These are phyloP conservation scores for Porogramme epimiltina DNA, from an alignment of 1,284 basidiomycete genomes.

Conservation along the genomic window DNA sequence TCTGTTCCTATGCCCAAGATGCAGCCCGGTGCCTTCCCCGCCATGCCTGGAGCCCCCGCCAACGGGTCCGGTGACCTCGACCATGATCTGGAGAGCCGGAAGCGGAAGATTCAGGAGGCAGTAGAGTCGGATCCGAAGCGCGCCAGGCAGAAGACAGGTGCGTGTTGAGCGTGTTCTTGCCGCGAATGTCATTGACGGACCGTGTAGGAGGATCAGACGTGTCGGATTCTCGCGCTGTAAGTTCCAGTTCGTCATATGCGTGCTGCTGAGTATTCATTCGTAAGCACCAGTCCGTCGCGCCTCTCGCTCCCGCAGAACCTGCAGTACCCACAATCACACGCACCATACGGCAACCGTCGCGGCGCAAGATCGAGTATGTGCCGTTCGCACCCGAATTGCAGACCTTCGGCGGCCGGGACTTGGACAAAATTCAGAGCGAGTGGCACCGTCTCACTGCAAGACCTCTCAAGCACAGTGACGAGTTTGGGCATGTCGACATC, in stretches of 20 bases:
- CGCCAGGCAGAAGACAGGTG: constrained; percentile 67
- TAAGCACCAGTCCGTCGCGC: constrained; percentile 22
- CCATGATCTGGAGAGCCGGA: constrained; percentile 56
- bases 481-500: constrained; percentile 87
- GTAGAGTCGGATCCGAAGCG: constrained; percentile 69
- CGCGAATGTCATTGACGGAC: constrained; percentile 8
- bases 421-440: constrained; percentile 71
- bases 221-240: constrained; percentile 31
- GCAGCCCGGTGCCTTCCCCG: constrained; percentile 8
- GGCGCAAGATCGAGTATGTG: constrained; percentile 90
- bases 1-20: constrained; percentile 11
- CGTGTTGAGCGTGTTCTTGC: constrained; percentile 19
- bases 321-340: constrained; percentile 15
- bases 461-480: constrained; percentile 70
- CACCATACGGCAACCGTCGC: constrained; percentile 35
- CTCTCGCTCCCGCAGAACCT: constrained; percentile 9
- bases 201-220: constrained; percentile 21
- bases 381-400: constrained; percentile 80
- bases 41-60: background rate
- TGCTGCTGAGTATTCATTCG: background rate
- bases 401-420: constrained; percentile 85
- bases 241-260: constrained; percentile 15
- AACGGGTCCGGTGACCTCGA: constrained; percentile 31
- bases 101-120: constrained; percentile 64
- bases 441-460: constrained; percentile 51